phyloP scores from a whole-genome alignment of 2,329 filamentous ascomycete genomes.

The Ascocoryne sarcoides region DNA sequence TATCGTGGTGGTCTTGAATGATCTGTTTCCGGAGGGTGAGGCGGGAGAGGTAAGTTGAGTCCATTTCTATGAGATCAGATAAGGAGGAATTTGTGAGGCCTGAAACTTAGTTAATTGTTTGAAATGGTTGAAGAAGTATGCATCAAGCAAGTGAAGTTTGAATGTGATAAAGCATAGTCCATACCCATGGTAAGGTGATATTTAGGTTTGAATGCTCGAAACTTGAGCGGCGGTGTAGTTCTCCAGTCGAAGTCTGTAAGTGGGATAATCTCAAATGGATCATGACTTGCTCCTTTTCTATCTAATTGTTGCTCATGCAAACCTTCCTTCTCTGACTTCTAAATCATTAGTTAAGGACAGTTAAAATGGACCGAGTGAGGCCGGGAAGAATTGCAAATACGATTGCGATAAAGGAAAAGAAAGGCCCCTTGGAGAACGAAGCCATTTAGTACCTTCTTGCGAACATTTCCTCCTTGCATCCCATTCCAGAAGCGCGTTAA shows the following conservation, averaged over 20 bases:
- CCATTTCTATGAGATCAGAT: slow-evolving; percentile 48
- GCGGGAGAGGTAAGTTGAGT: slow-evolving; percentile 47
- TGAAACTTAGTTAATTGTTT: slow-evolving; percentile 23
- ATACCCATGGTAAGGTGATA: slow-evolving; percentile 60
- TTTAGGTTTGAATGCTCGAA: slow-evolving; percentile 50
- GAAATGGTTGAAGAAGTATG: neutral
- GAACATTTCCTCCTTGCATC: no score
- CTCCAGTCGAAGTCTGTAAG: slow-evolving; percentile 42
- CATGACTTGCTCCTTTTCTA: neutral
- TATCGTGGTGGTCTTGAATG: slow-evolving; percentile 35
- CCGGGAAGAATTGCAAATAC: no score
- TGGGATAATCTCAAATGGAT: slow-evolving; percentile 25
- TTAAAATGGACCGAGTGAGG: no score
- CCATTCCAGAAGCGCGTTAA: no score
- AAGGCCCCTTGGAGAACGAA: no score
- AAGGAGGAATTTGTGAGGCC: slow-evolving; percentile 43
- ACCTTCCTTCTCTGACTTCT: no score
- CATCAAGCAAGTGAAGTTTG: slow-evolving; percentile 6
- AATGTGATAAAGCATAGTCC: no score
- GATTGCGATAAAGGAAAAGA: no score
- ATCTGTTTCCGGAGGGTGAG: slow-evolving; percentile 40
- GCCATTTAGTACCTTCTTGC: no score
- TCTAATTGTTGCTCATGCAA: no score
- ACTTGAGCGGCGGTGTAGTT: slow-evolving; percentile 40
- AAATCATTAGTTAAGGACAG: no score